Evolutionary conservation across 2,329 filamentous ascomycete genomes (phyloP).

Genomic region (Aureobasidium namibiae): DNA sequence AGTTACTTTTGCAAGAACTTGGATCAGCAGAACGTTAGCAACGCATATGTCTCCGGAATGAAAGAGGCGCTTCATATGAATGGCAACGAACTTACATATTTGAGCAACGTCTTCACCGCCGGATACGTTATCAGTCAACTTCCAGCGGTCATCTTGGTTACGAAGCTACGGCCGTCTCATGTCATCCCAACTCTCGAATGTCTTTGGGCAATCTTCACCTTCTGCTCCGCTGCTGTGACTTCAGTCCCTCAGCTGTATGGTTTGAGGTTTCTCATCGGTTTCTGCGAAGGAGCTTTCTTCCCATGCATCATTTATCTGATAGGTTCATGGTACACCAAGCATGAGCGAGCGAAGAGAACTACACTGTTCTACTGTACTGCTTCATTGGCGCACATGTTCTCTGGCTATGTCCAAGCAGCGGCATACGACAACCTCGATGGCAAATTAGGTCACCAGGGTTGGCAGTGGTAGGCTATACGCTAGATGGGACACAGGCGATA

Average conservation of each 20-base stretch:
- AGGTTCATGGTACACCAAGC: constrained; percentile 15
- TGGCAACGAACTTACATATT: constrained; percentile 47
- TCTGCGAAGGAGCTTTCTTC: constrained; percentile 18
- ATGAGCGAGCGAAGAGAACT: constrained; percentile 31
- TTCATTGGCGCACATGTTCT: constrained; percentile 49
- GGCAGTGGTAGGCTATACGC: constrained; percentile 36
- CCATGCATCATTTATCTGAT: constrained; percentile 15
- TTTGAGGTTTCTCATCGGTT: constrained; percentile 15
- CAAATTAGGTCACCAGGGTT: constrained; percentile 43
- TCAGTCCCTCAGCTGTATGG: constrained; percentile 29
- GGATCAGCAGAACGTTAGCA: constrained; percentile 48
- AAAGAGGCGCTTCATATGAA: constrained; percentile 45
- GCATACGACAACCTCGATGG: constrained; percentile 39
- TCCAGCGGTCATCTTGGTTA: constrained; percentile 45
- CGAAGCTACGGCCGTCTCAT: constrained; percentile 37
- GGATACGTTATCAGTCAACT: constrained; percentile 45
- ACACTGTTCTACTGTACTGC: constrained; percentile 46
- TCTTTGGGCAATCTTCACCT: constrained; percentile 50
- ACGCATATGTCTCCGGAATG: constrained; percentile 48
- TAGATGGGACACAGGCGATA: no score
- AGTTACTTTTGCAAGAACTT: constrained; percentile 50
- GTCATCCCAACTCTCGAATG: constrained; percentile 45
- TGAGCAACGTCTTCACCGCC: constrained; percentile 46
- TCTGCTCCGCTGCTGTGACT: constrained; percentile 45
- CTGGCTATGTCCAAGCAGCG: constrained; percentile 54